Evolutionary conservation across 208 protist genomes (phyloP), one percentile per base, ranked within the genome.

Genomic region (Leishmania guyanensis): DNA sequence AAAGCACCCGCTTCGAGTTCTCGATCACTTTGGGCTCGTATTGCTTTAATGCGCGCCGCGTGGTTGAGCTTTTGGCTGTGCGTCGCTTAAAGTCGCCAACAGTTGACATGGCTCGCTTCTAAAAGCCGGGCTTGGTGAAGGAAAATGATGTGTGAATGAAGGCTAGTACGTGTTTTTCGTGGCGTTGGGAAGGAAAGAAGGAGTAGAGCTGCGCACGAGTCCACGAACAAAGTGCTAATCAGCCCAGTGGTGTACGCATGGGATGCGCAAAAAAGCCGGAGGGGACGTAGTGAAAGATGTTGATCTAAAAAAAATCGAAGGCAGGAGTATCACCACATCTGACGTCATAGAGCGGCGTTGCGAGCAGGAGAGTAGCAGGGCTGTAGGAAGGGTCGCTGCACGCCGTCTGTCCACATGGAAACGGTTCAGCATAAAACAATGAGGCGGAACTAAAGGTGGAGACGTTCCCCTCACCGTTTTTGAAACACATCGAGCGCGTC

Each of bases 11-110:
- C 83, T 97, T 97, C 0, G 93, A 84, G 81, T 98, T 98, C 75
- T 98, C 95, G 8, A 94, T 79, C 9, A 97, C 92, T 69, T 97
- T 97, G 3, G 93, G 89, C 78, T 95, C 92, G 77, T 93, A 95
- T 73, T 95, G 94, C 81, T 94, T 94, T n/a, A 97, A 36, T 0
- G 91, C 92, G 22, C 89, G 90, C 33, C 91, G 89, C n/a, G 91
- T 93, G 17, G 88, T 86, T 22, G 87, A 73, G 51, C 82, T 94
- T 72, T 95, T 97, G 53, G 90, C 86, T 1, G 87, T 66, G 62
- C 94, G 90, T 58, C 94, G 92, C 89, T 92, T 89, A 53, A 97
- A 95, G n/a, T 84, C 89, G 29, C 89, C 88, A 46, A 90, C 77
- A 46, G 85, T 86, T 50, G 92, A 93, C 86, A 90, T 86, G 62